Conservation (phyloP, 1,139 yeast genomes). For the Suhomyces bribrorum region DNA sequence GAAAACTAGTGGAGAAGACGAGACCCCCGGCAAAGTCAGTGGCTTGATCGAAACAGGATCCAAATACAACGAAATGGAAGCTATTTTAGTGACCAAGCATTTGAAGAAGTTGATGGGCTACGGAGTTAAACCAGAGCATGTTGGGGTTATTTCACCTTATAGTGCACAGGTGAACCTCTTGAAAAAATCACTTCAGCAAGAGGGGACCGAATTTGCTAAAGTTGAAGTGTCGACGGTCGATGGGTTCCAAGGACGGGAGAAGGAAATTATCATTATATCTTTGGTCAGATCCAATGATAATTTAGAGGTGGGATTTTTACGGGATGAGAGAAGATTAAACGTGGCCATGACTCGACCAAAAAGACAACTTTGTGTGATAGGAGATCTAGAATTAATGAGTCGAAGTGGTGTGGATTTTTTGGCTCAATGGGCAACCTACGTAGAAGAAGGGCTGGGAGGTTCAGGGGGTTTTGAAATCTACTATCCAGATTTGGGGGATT, state of each 20-base stretch:
- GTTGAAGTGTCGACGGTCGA: constrained; percentile 50
- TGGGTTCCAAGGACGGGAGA: constrained; percentile 59
- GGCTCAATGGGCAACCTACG: constrained; percentile 69
- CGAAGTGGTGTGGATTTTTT: constrained; percentile 49
- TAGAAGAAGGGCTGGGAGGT: constrained; percentile 37
- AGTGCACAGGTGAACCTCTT: constrained; percentile 77
- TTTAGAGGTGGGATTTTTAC: constrained; percentile 57
- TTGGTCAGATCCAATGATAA: constrained; percentile 58
- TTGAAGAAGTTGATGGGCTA: constrained; percentile 46
- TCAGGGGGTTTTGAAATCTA: constrained; percentile 55
- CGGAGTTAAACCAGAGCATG: constrained; percentile 52
- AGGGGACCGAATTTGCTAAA: constrained; percentile 14
- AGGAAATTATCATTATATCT: constrained; percentile 57
- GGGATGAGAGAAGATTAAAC: constrained; percentile 63
- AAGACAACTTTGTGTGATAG: constrained; percentile 80
- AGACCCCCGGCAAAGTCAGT: constrained; percentile 16
- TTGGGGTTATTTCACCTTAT: constrained; percentile 88
- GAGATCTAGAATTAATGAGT: constrained; percentile 70
- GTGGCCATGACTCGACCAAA: constrained; percentile 93
- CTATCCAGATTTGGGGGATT: constrained; percentile 55
- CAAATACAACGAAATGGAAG: constrained; percentile 76
- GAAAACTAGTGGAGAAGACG: constrained; percentile 41
- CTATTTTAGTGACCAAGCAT: constrained; percentile 58
- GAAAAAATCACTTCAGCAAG: constrained; percentile 43
- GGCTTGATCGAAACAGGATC: constrained; percentile 35